Evolutionary conservation across 2,329 filamentous ascomycete genomes (phyloP), one percentile per base, ranked within the genome.

Genomic region (Annulohypoxylon truncatum): DNA sequence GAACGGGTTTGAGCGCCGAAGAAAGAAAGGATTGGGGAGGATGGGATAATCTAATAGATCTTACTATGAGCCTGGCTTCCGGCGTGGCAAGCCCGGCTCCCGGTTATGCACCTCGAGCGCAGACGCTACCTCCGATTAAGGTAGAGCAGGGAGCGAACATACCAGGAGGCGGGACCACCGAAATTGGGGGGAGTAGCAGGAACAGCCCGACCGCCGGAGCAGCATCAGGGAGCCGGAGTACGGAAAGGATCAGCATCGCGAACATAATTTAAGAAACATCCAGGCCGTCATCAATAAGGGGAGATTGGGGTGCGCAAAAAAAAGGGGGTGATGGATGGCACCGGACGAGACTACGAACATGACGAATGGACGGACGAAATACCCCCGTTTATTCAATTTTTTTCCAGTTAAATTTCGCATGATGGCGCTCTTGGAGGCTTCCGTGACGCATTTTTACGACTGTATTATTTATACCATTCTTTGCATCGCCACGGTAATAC

Each of bases 41-140:
- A 1, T 97, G 94, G 94, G 87, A 88, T 20, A 86, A 87, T 66
- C 82, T 97, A 12, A 90, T 96, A 73, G 83, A 84, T 57, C 83
- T 87, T 20, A 81, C 92, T 3, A 81, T 85, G 15, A 82, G 85
- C 40, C 78, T 93, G 31, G 72, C 83, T 78, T 66, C 82, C 78
- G 61, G 71, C 55, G 31, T 74, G 61, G 62, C 70, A 62, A 65
- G 73, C 69, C 33, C 77, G 64, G 65, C 74, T 64, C 64, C 67
- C 38, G 72, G 68, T 61, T 74, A 71, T 35, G 40, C 76, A 26
- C 61, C 71, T 59, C 56, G 71, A 65, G 54, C 77, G 67, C 77
- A 72, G 42, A 72, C 71, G 3, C 66, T 79, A 4, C 73, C 74
- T 8, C 76, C 76, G 13, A 77, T 79, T 54, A 77, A 79, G 63